Percentiles rank a stretch among this genome's conserved stretches.
These are phyloP conservation scores for Achaetomium macrosporum DNA, from an alignment of 2,329 filamentous ascomycete genomes.

Conservation along the genomic window DNA sequence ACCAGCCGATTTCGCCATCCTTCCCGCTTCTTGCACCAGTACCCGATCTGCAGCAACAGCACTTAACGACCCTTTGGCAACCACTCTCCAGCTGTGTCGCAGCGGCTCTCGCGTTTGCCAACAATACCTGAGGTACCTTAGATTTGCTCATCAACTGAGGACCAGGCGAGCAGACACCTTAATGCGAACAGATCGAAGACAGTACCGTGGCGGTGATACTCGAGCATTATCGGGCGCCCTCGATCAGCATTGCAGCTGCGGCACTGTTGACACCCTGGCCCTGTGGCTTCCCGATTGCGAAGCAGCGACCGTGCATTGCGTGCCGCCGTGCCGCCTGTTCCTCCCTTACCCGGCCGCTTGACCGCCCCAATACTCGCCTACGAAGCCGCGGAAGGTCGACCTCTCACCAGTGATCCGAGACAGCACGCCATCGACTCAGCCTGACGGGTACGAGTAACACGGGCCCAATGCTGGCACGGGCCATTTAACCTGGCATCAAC, in stretches of 20 bases:
- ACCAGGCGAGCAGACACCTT: neutral
- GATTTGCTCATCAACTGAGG: neutral
- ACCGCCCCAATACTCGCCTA: conserved; percentile 17
- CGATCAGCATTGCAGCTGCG: neutral
- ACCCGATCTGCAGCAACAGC: neutral
- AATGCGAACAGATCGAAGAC: neutral
- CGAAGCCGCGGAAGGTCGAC: conserved; percentile 7
- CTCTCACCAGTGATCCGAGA: conserved; percentile 12
- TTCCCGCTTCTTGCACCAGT: conserved; percentile 21
- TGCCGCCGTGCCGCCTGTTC: conserved; percentile 19
- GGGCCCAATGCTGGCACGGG: conserved; percentile 25
- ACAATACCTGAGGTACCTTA: neutral
- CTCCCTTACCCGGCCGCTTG: conserved; percentile 13
- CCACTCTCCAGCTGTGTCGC: conserved; percentile 3
- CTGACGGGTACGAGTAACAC: conserved; percentile 18
- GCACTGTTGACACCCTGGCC: conserved; percentile 1
- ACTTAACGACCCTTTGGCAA: neutral
- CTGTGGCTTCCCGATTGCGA: conserved; percentile 21
- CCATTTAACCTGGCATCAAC: conserved; percentile 21
- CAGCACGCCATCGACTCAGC: conserved; percentile 28
- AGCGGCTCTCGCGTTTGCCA: neutral
- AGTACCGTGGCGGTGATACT: too few relatives aligned
- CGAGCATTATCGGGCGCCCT: neutral
- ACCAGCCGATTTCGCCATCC: conserved; percentile 25
- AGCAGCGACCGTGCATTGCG: conserved; percentile 22